Percentiles rank a stretch among this genome's conserved stretches.
Conservation (phyloP, 108 stramenopile genomes). For the Cylindrotheca fusiformis region DNA sequence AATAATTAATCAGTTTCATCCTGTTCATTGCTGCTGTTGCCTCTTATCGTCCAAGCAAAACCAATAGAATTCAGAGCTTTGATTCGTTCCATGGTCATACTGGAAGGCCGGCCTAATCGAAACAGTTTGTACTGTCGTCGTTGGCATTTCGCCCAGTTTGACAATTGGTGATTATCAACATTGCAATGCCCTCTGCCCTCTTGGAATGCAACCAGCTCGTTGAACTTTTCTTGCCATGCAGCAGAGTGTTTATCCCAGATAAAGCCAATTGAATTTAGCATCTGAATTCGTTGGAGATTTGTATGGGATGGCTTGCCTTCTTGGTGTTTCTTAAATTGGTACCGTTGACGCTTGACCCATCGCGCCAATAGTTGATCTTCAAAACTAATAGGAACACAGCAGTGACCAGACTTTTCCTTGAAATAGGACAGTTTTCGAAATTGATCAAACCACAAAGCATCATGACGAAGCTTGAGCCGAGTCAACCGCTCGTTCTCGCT, state of each 20-base stretch:
- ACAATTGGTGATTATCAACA: too few species aligned
- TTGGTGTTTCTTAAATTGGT: slow-evolving; percentile 37
- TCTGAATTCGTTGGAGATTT: slow-evolving; percentile 11
- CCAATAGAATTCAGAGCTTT: slow-evolving; percentile 25
- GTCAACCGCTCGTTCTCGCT: too few species aligned
- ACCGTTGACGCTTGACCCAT: slow-evolving; percentile 49
- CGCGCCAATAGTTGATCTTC: slow-evolving; percentile 18
- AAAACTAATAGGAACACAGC: slow-evolving; percentile 20
- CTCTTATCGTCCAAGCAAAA: slow-evolving; percentile 26
- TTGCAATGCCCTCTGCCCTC: neutral
- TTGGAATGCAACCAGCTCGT: slow-evolving; percentile 1
- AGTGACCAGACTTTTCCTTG: slow-evolving; percentile 26
- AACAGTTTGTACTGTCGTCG: slow-evolving; percentile 18
- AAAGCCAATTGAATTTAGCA: slow-evolving; percentile 3
- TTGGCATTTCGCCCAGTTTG: too few species aligned
- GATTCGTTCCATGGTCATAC: slow-evolving; percentile 24
- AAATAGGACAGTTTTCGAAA: slow-evolving; percentile 19
- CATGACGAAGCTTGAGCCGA: too few species aligned
- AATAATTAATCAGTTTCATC: too few species aligned
- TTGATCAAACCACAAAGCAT: slow-evolving; percentile 26
- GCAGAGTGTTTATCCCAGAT: neutral
- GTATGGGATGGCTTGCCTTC: slow-evolving; percentile 33
- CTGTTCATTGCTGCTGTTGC: too few species aligned
- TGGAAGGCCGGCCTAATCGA: neutral
- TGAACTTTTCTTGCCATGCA: neutral